These are phyloP conservation scores for Penicillium sp. DNA, from an alignment of 2,329 filamentous ascomycete genomes.

Conservation along the genomic window DNA sequence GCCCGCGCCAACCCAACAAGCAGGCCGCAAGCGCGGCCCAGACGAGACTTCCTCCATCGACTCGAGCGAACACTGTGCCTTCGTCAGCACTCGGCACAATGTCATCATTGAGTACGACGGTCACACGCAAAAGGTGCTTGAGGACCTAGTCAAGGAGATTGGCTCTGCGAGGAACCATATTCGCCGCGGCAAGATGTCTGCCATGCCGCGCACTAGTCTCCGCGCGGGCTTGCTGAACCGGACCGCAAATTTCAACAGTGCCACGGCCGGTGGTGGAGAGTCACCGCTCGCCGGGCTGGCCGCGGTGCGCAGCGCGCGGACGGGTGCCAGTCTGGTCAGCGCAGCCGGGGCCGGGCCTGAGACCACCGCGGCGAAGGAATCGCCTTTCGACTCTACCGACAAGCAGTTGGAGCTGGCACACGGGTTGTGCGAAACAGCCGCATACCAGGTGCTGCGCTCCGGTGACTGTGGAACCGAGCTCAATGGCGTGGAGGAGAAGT, in stretches of 20 bases:
- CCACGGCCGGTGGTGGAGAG: slow-evolving; percentile 1
- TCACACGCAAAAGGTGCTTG: slow-evolving; percentile 77
- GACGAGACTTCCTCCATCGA: slow-evolving; percentile 34
- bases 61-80: slow-evolving; percentile 37
- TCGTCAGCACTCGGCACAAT: slow-evolving; percentile 69
- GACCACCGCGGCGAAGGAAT: slow-evolving; percentile 46
- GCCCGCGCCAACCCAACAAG: slow-evolving; percentile 10
- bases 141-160: slow-evolving; percentile 76
- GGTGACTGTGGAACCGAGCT: slow-evolving; percentile 81
- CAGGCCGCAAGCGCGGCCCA: slow-evolving; percentile 36
- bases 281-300: slow-evolving; percentile 14
- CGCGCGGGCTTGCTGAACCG: slow-evolving; percentile 20
- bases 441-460: slow-evolving; percentile 83
- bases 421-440: slow-evolving; percentile 76
- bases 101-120: slow-evolving; percentile 92
- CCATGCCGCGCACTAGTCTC: slow-evolving; percentile 29
- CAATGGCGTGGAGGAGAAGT: slow-evolving; percentile 62
- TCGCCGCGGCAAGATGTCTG: slow-evolving; percentile 71
- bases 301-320: slow-evolving; percentile 30
- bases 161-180: slow-evolving; percentile 77
- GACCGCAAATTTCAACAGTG: slow-evolving; percentile 5
- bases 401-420: slow-evolving; percentile 77
- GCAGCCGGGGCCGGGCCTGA: slow-evolving; percentile 18
- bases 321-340: slow-evolving; percentile 17
- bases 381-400: slow-evolving; percentile 70